A percentile compares a stretch with the other conserved stretches of the same genome.
Evolutionary conservation across 345 rosid genomes (phyloP).

Genomic region (Syzygium aqueum): DNA sequence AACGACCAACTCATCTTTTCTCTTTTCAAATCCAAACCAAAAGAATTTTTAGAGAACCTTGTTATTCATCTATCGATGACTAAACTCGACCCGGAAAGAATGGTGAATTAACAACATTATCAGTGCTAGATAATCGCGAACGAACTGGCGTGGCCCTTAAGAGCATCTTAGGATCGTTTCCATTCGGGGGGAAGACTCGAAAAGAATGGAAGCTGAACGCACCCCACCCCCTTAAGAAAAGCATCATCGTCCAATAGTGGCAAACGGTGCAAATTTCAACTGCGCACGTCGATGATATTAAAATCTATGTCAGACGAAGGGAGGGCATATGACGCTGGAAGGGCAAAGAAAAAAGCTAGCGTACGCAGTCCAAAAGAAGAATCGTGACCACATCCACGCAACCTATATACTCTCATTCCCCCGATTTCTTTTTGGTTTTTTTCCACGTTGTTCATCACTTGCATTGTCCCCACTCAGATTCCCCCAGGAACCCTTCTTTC

Average conservation of each 20-base stretch:
- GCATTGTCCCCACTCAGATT: not conserved
- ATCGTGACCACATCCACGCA: conserved; percentile 28
- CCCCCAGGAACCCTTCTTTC: not conserved
- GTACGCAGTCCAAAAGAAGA: conserved; percentile 51
- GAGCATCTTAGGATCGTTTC: not conserved
- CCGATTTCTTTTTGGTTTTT: not conserved
- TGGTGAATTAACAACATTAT: not conserved
- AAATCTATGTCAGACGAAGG: not conserved
- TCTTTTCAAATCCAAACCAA: not conserved
- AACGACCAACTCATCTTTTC: not conserved
- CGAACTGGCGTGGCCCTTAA: not conserved
- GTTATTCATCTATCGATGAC: not conserved
- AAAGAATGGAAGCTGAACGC: not conserved
- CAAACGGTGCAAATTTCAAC: not conserved
- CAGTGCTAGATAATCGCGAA: not conserved
- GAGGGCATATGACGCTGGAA: not conserved
- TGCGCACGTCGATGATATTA: not conserved
- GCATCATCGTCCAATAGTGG: not conserved
- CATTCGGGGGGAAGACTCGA: not conserved
- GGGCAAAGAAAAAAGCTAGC: conserved; percentile 21
- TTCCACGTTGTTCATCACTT: not conserved
- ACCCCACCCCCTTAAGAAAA: not conserved
- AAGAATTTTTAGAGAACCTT: not conserved
- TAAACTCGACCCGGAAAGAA: not conserved
- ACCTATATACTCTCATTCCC: conserved; percentile 15